Base-by-base conservation (phyloP, 129 eudicot species). In the Flaveria robusta region DNA sequence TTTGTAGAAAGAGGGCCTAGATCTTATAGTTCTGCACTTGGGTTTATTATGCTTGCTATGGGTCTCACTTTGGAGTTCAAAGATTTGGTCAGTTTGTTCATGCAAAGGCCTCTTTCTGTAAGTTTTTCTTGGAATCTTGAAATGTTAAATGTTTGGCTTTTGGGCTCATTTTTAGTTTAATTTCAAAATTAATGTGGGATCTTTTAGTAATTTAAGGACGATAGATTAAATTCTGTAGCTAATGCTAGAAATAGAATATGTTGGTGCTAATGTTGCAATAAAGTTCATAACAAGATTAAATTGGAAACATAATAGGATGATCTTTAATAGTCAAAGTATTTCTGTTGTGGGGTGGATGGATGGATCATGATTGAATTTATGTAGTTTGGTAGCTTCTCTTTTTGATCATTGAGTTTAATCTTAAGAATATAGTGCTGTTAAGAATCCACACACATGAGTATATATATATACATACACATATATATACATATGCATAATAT, bases 1-100 rank as follows among this genome's bases (percentile, higher is more conserved):
- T 88, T 90, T 81, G 94, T 90, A 16, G 76, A 83, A 9, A 76
- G 51, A 77, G 94, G 74, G 14, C 96, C 98, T 4, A 13, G 58
- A 77, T 87, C 98, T n/a, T 88, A 90, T 19, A 92, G 94, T 77
- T 75, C 74, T 66, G 77, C 94, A 18, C 96, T 92, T 83, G 96
- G 96, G 65, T 85, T 90, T 59, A 90, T 92, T 7, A 92, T 92
- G 98, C 79, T 92, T 76, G 83, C 85, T 7, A 92, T 90, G 98
- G 98, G 98, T 49, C 79, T 92, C 70, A 92, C 98, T 63, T 74
- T 89, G 82, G 96, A 92, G 87, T 81, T 92, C 50, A 85, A 83
- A 74, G 98, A 92, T 75, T 76, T 92, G 87, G 60, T 86, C 82
- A 73, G 81, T 69, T 74, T 92, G 82, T 84, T 92, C 85, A 70